Percentiles rank a stretch among this genome's conserved stretches.
phyloP scores from a whole-genome alignment of 1,284 basidiomycete genomes.

The Cryptococcus sp. region DNA sequence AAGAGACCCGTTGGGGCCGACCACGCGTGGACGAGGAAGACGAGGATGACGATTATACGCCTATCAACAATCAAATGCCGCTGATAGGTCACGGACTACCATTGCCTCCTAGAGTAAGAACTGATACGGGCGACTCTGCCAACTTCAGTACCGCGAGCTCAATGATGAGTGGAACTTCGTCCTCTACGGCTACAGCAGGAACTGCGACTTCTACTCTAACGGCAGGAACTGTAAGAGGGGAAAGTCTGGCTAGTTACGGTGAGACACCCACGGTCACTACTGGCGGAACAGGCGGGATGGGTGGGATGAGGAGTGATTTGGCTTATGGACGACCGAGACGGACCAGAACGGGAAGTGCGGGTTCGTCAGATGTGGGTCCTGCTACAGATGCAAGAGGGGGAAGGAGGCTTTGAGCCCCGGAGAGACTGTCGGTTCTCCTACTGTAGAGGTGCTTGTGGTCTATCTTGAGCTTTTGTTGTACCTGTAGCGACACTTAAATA shows the following conservation, averaged over 20 bases:
- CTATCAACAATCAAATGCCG: slow-evolving; percentile 6
- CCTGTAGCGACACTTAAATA: no score
- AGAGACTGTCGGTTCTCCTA: no score
- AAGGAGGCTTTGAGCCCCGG: no score
- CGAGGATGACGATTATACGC: slow-evolving; percentile 25
- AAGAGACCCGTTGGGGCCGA: slow-evolving; percentile 21
- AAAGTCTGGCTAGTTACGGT: slow-evolving; percentile 21
- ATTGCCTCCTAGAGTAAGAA: not conserved
- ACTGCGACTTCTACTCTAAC: slow-evolving; percentile 17
- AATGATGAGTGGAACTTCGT: slow-evolving; percentile 7
- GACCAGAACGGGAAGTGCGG: not conserved
- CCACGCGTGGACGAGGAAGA: slow-evolving; percentile 38
- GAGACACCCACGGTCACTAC: slow-evolving; percentile 27
- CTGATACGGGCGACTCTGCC: slow-evolving; percentile 9
- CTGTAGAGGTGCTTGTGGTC: no score
- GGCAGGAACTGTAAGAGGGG: slow-evolving; percentile 24
- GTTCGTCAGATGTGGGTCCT: no score
- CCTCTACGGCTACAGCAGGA: slow-evolving; percentile 4
- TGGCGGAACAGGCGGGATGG: not conserved
- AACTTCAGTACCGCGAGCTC: not conserved
- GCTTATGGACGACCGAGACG: not conserved
- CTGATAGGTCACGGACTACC: not conserved
- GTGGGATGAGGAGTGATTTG: slow-evolving; percentile 9
- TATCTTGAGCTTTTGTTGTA: no score
- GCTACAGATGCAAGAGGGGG: no score